Evolutionary conservation across 2,329 filamentous ascomycete genomes (phyloP), one percentile per base, ranked within the genome.

Genomic region (Alternaria longipes): DNA sequence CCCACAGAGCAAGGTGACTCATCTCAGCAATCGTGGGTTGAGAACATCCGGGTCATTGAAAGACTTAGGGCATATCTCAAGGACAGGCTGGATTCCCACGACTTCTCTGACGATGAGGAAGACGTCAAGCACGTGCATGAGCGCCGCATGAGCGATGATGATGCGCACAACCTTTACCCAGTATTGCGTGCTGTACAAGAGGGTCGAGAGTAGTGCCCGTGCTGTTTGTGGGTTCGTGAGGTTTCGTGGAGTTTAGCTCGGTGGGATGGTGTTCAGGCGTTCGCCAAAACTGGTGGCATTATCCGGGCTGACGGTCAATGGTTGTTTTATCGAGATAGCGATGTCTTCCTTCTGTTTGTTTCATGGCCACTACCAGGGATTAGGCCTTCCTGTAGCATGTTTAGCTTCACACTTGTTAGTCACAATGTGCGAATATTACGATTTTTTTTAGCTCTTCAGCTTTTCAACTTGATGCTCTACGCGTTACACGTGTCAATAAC

Each of bases 31-130:
- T 77, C 78, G 5, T 90, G 87, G 87, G 84, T 89, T 9, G 85
- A 88, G 73, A 88, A 89, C 76, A 86, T 88, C 56, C 85, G 87
- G n/a, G 82, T 87, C 9, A 85, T 90, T 30, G 87, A 89, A 77
- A 82, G 83, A 52, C 81, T 90, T 36, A 82, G 87, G 44, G 82
- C 83, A 20, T 86, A 85, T 74, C 83, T 89, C 66, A 83, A 84
- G 56, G 82, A 85, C 50, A 81, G 84, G 54, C 79, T 90, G 22
- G 81, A 86, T 60, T 77, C 79, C 41, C 84, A 83, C 36, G 85
- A 87, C 55, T 65, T 72, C n/a, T 76, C 78, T 5, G 75, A 74
- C 9, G 72, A 77, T 12, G 68, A 71, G 20, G 74, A 78, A 22
- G 77, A 79, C 5, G 73, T 72, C 12, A 63, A 69, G 14, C 65